phyloP scores from a whole-genome alignment of 306 rosid species.

The Castanea mollissima region DNA sequence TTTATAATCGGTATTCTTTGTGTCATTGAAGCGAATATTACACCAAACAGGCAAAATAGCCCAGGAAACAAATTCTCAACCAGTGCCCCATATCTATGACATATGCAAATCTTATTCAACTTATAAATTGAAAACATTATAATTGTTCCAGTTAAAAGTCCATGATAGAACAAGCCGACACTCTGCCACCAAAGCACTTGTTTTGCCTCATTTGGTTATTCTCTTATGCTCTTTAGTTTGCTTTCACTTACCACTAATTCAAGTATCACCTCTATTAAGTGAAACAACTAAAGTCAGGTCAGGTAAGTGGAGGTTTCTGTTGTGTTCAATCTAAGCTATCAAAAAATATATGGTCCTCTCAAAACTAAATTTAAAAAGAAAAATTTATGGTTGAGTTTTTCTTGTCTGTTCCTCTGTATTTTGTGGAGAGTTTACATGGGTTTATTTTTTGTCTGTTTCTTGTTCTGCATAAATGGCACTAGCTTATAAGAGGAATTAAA shows the following conservation, averaged over 20 bases:
- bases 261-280: neutral
- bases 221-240: neutral
- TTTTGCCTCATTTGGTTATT: slow-evolving; percentile 17
- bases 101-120: neutral
- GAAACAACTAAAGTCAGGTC: neutral
- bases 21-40: slow-evolving; percentile 28
- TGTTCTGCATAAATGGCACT: too few species aligned
- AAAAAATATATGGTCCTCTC: neutral
- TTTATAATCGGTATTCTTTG: slow-evolving; percentile 15
- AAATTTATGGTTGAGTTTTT: too few species aligned
- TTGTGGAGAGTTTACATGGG: too few species aligned
- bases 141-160: neutral
- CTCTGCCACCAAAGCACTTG: slow-evolving; percentile 26
- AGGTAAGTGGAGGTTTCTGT: neutral
- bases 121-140: neutral
- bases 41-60: slow-evolving; percentile 28
- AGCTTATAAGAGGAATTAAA: too few species aligned
- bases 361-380: neutral
- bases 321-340: neutral
- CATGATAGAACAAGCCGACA: neutral
- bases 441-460: too few species aligned
- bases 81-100: slow-evolving; percentile 12
- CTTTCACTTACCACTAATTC: neutral
- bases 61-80: slow-evolving; percentile 34
- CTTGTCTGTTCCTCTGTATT: too few species aligned